phyloP scores from a whole-genome alignment of 2,329 filamentous ascomycete species.

The Didymellaceae sp. region DNA sequence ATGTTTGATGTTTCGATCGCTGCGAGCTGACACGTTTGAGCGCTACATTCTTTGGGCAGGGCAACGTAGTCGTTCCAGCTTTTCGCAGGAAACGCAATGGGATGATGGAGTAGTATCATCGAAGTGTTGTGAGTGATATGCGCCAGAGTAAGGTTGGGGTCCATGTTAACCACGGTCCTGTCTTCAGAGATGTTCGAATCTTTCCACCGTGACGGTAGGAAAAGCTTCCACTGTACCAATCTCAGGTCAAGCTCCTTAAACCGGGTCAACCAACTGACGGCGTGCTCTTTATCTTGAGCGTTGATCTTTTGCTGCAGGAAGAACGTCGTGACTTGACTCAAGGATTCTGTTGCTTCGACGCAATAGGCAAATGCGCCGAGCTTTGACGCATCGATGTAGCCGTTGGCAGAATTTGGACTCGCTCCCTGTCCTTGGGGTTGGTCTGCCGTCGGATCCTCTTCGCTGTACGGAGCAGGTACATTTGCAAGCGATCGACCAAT shows the following conservation, averaged over 20 bases:
- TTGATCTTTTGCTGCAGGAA: constrained; percentile 45
- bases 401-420: constrained; percentile 40
- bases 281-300: constrained; percentile 45
- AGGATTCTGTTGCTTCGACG: constrained; percentile 42
- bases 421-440: constrained; percentile 33
- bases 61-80: constrained; percentile 43
- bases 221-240: constrained; percentile 45
- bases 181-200: constrained; percentile 43
- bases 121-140: constrained; percentile 47
- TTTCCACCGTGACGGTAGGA: constrained; percentile 43
- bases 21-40: constrained; percentile 43
- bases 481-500: constrained; percentile 42
- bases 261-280: constrained; percentile 42
- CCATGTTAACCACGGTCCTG: constrained; percentile 39
- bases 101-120: constrained; percentile 44
- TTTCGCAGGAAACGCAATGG: constrained; percentile 39
- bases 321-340: constrained; percentile 45
- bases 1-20: constrained; percentile 44
- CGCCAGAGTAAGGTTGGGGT: constrained; percentile 44
- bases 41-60: constrained; percentile 42
- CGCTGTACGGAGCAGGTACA: constrained; percentile 44
- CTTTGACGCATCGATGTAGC: constrained; percentile 45
- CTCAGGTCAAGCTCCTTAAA: constrained; percentile 46
- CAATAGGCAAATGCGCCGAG: constrained; percentile 45
- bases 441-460: constrained; percentile 37